These are phyloP conservation scores for Pluteus cervinus DNA, from an alignment of 768 basidiomycete genomes.

Conservation along the genomic window DNA sequence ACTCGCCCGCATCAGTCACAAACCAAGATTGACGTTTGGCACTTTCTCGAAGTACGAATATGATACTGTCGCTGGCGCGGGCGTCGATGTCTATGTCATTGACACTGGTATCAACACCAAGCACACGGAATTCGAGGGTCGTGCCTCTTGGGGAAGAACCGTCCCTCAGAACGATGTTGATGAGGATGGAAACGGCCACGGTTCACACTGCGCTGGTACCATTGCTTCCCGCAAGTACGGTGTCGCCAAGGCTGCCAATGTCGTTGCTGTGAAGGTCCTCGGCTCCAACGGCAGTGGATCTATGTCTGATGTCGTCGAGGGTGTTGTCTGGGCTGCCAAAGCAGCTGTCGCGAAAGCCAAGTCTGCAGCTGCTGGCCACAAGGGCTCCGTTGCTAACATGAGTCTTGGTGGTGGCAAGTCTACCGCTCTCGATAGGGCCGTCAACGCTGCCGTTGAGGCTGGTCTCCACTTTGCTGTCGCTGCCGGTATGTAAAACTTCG, in stretches of 20 bases:
- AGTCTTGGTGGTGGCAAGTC: slow-evolving; percentile 95
- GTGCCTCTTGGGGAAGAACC: slow-evolving; percentile 91
- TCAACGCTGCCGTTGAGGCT: slow-evolving; percentile 74
- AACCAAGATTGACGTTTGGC: slow-evolving; percentile 61
- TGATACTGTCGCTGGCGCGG: slow-evolving; percentile 69
- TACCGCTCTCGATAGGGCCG: slow-evolving; percentile 72
- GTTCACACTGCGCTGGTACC: slow-evolving; percentile 92
- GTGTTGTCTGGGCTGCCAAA: slow-evolving; percentile 75
- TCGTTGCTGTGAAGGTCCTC: slow-evolving; percentile 89
- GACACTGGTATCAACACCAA: slow-evolving; percentile 87
- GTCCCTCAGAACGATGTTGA: slow-evolving; percentile 80
- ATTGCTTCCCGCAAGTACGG: slow-evolving; percentile 93
- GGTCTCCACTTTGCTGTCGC: slow-evolving; percentile 98
- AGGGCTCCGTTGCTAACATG: slow-evolving; percentile 97
- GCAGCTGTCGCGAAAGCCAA: slow-evolving; percentile 46
- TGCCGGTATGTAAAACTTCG: slow-evolving; percentile 55
- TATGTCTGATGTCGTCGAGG: slow-evolving; percentile 90
- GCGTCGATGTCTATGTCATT: slow-evolving; percentile 87
- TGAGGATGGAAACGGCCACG: slow-evolving; percentile 93
- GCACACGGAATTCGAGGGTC: slow-evolving; percentile 85
- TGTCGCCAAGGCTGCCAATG: slow-evolving; percentile 89
- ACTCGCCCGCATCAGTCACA: slow-evolving; percentile 91
- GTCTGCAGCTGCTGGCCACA: slow-evolving; percentile 66
- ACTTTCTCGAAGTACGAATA: slow-evolving; percentile 86
- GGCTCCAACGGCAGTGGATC: slow-evolving; percentile 92